These are phyloP conservation scores for Aureobasidium sp. DNA, from an alignment of 2,329 filamentous ascomycete species.

Conservation along the genomic window DNA sequence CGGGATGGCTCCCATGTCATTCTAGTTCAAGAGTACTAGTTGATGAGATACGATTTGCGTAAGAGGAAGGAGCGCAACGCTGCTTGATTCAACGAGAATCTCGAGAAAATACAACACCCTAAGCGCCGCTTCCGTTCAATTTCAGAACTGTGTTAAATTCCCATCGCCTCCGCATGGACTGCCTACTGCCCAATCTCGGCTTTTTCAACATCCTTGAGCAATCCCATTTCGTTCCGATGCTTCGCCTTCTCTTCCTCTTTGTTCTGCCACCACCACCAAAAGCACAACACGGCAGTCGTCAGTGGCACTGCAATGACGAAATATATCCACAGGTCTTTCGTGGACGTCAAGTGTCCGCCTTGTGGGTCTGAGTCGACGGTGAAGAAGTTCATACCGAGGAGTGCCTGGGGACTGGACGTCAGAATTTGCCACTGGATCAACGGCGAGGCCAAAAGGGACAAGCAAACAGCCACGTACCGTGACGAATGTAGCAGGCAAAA, in stretches of 20 bases:
- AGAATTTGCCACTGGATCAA: not conserved
- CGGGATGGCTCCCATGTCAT: not conserved
- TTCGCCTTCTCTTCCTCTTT: not conserved
- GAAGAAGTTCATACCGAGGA: slow-evolving; percentile 4
- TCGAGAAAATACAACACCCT: too few species aligned
- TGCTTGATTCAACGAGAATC: too few species aligned
- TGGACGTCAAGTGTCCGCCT: not conserved
- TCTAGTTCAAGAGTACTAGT: not conserved
- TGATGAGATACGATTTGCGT: too few species aligned
- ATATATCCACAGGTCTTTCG: not conserved
- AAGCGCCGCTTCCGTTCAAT: too few species aligned
- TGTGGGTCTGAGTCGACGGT: not conserved
- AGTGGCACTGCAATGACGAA: not conserved
- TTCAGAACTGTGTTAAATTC: too few species aligned
- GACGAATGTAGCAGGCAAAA: slow-evolving; percentile 24
- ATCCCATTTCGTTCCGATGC: not conserved
- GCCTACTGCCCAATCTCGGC: too few species aligned
- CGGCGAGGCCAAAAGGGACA: not conserved
- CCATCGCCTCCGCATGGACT: too few species aligned
- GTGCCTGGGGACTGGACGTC: not conserved
- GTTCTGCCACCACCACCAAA: not conserved
- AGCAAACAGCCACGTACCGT: not conserved
- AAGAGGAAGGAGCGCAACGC: too few species aligned
- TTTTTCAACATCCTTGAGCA: too few species aligned
- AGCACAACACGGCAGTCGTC: not conserved